A percentile compares a stretch with the other conserved stretches of the same genome.
Evolutionary conservation across 306 rosid genomes (phyloP).

Genomic region (Cucurbita argyrosperma): DNA sequence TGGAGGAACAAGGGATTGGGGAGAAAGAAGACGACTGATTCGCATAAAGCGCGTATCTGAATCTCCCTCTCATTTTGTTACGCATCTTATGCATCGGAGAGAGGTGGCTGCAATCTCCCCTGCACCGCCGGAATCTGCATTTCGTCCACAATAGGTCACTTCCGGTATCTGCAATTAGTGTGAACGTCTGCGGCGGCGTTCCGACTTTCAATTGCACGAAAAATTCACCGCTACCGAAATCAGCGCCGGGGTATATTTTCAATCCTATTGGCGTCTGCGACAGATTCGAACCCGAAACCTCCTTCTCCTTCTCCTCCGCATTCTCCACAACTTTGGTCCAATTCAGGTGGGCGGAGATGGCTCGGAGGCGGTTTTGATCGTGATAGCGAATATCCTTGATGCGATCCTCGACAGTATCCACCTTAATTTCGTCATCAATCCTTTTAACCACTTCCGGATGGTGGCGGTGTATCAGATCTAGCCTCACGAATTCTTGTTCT

Average conservation of each 20-base stretch:
- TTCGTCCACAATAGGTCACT: conserved; percentile 74
- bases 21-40: conserved; percentile 32
- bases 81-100: background rate
- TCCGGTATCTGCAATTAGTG: conserved; percentile 58
- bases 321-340: rapidly evolving
- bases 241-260: conserved; percentile 38
- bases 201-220: conserved; percentile 50
- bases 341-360: background rate
- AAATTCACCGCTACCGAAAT: conserved; percentile 40
- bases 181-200: conserved; percentile 36
- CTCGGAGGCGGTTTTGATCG: background rate
- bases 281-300: background rate
- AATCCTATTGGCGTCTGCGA: conserved; percentile 10
- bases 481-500: background rate
- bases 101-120: background rate
- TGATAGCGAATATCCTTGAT: background rate
- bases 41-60: conserved; percentile 14
- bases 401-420: background rate
- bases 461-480: background rate
- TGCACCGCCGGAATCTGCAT: conserved; percentile 15
- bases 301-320: background rate
- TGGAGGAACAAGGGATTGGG: conserved; percentile 27
- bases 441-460: background rate
- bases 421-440: background rate
- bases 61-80: background rate